These are phyloP conservation scores for Voacanga thouarsii DNA, from an alignment of 257 asterid species.

Conservation along the genomic window DNA sequence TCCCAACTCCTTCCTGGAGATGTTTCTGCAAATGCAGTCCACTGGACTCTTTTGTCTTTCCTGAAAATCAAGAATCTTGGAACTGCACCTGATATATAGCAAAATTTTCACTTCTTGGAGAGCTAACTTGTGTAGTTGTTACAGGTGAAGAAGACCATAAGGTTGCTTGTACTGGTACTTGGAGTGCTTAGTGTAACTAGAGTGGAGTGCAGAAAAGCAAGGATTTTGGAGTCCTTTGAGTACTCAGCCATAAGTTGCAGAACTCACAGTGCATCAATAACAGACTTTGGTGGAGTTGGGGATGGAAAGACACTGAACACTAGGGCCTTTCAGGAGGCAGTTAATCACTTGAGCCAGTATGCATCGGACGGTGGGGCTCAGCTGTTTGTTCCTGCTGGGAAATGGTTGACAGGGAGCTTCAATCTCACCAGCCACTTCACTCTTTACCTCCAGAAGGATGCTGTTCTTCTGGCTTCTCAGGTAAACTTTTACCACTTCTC, in stretches of 20 bases:
- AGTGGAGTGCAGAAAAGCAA: constrained; percentile 46
- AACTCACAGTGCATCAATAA: constrained; percentile 65
- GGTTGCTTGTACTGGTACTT: constrained; percentile 26
- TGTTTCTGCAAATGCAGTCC: too few relatives aligned
- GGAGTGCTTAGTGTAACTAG: constrained; percentile 18
- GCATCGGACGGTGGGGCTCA: constrained; percentile 68
- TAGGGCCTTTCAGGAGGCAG: constrained; percentile 62
- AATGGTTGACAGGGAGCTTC: constrained; percentile 81
- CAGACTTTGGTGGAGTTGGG: constrained; percentile 81
- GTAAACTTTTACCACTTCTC: constrained; percentile 20
- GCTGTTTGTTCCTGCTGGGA: constrained; percentile 76
- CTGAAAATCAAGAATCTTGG: too few relatives aligned
- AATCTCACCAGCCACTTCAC: constrained; percentile 95
- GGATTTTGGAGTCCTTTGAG: constrained; percentile 27
- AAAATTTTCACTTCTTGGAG: background rate
- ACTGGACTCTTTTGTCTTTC: background rate
- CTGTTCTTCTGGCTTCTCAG: constrained; percentile 87
- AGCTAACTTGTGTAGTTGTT: background rate
- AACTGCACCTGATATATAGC: background rate
- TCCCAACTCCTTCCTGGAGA: background rate
- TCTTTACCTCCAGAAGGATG: constrained; percentile 71
- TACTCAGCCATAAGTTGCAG: constrained; percentile 84
- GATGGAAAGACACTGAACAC: constrained; percentile 82
- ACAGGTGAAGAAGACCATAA: constrained; percentile 26
- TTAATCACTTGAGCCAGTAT: constrained; percentile 47